Percentiles rank a stretch among this genome's conserved stretches.
These are phyloP conservation scores for Stagonosporopsis tanaceti DNA, from an alignment of 2,329 filamentous ascomycete genomes.

Conservation along the genomic window DNA sequence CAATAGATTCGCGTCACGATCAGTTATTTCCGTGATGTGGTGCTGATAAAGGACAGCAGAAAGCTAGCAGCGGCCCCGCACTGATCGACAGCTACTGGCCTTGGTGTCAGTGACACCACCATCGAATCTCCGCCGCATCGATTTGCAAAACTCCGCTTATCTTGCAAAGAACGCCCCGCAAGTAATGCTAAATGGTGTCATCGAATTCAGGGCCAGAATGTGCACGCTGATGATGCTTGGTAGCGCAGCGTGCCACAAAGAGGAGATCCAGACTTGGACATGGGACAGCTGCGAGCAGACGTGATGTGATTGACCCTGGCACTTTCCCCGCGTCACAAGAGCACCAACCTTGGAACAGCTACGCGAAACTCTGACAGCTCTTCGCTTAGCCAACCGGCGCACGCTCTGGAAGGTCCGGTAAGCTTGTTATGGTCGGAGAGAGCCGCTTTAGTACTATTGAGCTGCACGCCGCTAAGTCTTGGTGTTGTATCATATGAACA, in stretches of 20 bases:
- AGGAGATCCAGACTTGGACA: not conserved
- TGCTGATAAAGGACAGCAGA: conserved; percentile 2
- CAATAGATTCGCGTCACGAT: not conserved
- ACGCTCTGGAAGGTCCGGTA: conserved; percentile 20
- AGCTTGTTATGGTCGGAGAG: conserved; percentile 16
- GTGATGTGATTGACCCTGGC: conserved; percentile 15
- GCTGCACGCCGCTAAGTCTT: conserved; percentile 25
- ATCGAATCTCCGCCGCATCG: conserved; percentile 2
- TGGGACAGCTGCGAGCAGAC: not conserved
- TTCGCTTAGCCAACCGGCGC: conserved; percentile 21
- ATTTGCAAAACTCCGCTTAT: not conserved
- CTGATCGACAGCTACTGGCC: conserved; percentile 8
- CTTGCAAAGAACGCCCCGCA: not conserved
- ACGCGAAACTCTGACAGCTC: conserved; percentile 25
- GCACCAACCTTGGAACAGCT: conserved; percentile 20
- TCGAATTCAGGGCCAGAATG: not conserved
- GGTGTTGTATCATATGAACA: conserved; percentile 28
- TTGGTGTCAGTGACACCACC: conserved; percentile 1
- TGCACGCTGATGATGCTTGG: not conserved
- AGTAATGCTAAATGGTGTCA: not conserved
- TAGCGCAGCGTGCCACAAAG: conserved; percentile 1
- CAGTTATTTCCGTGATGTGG: conserved; percentile 5
- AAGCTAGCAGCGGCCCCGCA: conserved; percentile 3
- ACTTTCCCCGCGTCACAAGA: conserved; percentile 33
- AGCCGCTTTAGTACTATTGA: conserved; percentile 24